These are phyloP conservation scores for Ogataea trehalophila DNA, from an alignment of 805 yeast genomes.

Conservation along the genomic window DNA sequence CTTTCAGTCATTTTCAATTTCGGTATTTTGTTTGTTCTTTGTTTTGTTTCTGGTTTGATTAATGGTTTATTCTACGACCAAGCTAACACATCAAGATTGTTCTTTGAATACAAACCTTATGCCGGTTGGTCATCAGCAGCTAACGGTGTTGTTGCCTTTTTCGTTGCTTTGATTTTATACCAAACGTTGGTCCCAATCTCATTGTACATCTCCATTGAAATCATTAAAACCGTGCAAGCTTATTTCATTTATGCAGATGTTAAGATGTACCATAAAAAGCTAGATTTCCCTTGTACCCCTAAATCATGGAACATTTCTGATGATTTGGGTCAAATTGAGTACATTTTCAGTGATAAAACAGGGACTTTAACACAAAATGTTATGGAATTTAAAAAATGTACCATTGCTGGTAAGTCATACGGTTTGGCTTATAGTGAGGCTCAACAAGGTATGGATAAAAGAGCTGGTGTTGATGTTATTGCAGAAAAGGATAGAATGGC, in stretches of 20 bases:
- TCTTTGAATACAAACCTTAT: conserved; percentile 58
- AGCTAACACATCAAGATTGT: conserved; percentile 40
- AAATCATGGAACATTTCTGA: conserved; percentile 82
- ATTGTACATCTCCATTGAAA: conserved; percentile 71
- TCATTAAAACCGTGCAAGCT: conserved; percentile 73
- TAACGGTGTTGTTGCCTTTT: conserved; percentile 64
- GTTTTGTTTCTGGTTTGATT: conserved; percentile 64
- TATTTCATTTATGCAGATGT: conserved; percentile 67
- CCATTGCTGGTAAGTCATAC: conserved; percentile 61
- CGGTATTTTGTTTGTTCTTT: conserved; percentile 51
- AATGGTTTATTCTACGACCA: conserved; percentile 60
- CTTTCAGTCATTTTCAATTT: conserved; percentile 63
- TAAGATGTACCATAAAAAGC: conserved; percentile 60
- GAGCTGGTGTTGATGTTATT: conserved; percentile 58
- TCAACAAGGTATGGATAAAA: conserved; percentile 62
- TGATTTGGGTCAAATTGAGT: conserved; percentile 80
- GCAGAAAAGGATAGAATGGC: conserved; percentile 41
- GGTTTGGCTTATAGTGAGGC: conserved; percentile 80
- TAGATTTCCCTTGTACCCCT: conserved; percentile 76
- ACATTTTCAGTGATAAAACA: conserved; percentile 77
- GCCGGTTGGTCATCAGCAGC: conserved; percentile 52
- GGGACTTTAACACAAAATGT: conserved; percentile 81
- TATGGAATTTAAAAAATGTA: conserved; percentile 77
- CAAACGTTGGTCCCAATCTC: conserved; percentile 81
- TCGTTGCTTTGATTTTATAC: conserved; percentile 67